A percentile compares a stretch with the other conserved stretches of the same genome.
phyloP scores from a whole-genome alignment of 1,284 basidiomycete species.

The Cutaneotrichosporon daszewskae region DNA sequence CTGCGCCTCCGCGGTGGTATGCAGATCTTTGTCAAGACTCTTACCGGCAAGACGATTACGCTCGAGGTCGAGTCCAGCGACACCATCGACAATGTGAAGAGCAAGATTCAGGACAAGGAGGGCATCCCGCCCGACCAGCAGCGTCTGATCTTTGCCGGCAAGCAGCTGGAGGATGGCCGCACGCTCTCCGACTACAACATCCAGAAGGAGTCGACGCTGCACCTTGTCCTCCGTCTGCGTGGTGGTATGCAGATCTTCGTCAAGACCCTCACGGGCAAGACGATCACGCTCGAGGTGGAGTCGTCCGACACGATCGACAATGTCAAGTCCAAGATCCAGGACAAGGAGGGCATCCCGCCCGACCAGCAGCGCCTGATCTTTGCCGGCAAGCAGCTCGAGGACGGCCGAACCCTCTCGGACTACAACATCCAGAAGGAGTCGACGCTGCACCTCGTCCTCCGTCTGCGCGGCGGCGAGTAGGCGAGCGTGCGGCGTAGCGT shows the following conservation, averaged over 20 bases:
- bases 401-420: slow-evolving; percentile 81
- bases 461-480: slow-evolving; percentile 61
- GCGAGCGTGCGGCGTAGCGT: too few species aligned
- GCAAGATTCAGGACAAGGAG: slow-evolving; percentile 57
- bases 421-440: slow-evolving; percentile 97
- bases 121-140: slow-evolving; percentile 89
- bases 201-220: slow-evolving; percentile 46
- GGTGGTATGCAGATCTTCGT: slow-evolving; percentile 48
- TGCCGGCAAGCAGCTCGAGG: slow-evolving; percentile 96
- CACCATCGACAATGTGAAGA: slow-evolving; percentile 59
- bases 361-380: slow-evolving; percentile 98
- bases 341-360: slow-evolving; percentile 76
- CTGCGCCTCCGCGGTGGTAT: slow-evolving; percentile 79
- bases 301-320: slow-evolving; percentile 91
- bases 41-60: slow-evolving; percentile 56
- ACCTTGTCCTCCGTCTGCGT: slow-evolving; percentile 49
- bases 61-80: slow-evolving; percentile 56
- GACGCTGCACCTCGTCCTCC: slow-evolving; percentile 91
- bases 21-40: slow-evolving; percentile 63
- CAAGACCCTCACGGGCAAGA: slow-evolving; percentile 83
- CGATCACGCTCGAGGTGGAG: slow-evolving; percentile 90
- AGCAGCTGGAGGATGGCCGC: slow-evolving; percentile 94
- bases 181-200: slow-evolving; percentile 83
- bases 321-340: slow-evolving; percentile 93
- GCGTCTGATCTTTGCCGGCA: slow-evolving; percentile 88